phyloP scores from a whole-genome alignment of 305 asterid genomes.

The Lippia alba region DNA sequence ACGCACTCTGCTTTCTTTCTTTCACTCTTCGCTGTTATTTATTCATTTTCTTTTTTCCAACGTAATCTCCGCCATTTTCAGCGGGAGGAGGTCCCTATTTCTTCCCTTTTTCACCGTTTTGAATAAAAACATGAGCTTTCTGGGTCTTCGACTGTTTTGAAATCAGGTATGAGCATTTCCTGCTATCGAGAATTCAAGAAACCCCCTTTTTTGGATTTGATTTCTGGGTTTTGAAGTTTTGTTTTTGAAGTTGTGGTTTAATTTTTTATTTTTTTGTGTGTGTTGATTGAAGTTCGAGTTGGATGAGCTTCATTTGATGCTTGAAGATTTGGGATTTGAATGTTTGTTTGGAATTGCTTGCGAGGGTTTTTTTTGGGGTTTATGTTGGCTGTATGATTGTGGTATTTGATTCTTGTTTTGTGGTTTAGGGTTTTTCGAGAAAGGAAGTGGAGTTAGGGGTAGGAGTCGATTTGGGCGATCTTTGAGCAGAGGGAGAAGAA shows the following conservation, averaged over 20 bases:
- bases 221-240: constrained; percentile 17
- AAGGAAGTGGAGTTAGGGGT: no score
- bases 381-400: constrained; percentile 11
- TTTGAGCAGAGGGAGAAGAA: constrained; percentile 17
- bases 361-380: constrained; percentile 35
- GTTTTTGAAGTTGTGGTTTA: background rate
- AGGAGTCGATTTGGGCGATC: constrained; percentile 18
- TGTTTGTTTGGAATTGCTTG: constrained; percentile 12
- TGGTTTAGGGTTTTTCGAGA: constrained; percentile 35
- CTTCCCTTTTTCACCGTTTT: constrained; percentile 28
- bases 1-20: constrained; percentile 7
- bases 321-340: constrained; percentile 29
- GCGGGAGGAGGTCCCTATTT: constrained; percentile 63
- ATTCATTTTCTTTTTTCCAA: constrained; percentile 27
- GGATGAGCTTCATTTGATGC: constrained; percentile 38
- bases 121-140: constrained; percentile 3
- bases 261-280: background rate
- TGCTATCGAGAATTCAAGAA: background rate
- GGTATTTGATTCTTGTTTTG: constrained; percentile 12
- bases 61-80: constrained; percentile 89
- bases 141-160: constrained; percentile 21
- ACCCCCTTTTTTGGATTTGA: background rate
- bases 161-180: constrained; percentile 26
- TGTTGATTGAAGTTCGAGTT: constrained; percentile 16
- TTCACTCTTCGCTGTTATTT: background rate